phyloP scores from a whole-genome alignment of 441 rosid genomes.

The Populus tomentosa region DNA sequence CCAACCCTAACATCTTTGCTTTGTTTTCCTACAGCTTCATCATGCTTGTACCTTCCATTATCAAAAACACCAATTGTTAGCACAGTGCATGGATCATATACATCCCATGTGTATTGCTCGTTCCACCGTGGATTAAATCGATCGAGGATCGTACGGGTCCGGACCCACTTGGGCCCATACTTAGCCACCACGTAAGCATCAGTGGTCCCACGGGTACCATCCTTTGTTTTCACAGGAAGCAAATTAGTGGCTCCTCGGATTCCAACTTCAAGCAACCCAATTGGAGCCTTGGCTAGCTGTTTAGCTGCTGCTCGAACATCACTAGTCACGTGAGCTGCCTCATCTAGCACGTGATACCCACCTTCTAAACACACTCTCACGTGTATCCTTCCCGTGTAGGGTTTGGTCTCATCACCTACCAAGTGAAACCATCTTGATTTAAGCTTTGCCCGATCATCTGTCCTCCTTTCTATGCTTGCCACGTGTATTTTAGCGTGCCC shows the following conservation, averaged over 20 bases:
- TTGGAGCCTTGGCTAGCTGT: constrained; percentile 28
- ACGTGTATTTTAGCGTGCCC: constrained; percentile 33
- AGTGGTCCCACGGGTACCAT: constrained; percentile 45
- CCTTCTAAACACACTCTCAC: constrained; percentile 41
- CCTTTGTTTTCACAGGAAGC: constrained; percentile 36
- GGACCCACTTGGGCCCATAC: constrained; percentile 51
- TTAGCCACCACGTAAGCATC: constrained; percentile 52
- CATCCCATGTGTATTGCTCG: constrained; percentile 62
- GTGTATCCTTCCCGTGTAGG: constrained; percentile 40
- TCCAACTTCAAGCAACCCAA: constrained; percentile 43
- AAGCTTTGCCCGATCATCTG: constrained; percentile 29
- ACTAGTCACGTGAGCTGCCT: constrained; percentile 41
- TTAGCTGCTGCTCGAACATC: constrained; percentile 42
- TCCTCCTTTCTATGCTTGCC: constrained; percentile 31
- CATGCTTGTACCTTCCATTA: constrained; percentile 55
- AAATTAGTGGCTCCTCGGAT: constrained; percentile 36
- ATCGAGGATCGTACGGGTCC: constrained; percentile 41
- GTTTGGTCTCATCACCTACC: constrained; percentile 18
- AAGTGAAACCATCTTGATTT: constrained; percentile 68
- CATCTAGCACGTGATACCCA: constrained; percentile 50
- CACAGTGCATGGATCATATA: constrained; percentile 48
- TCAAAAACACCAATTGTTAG: constrained; percentile 53
- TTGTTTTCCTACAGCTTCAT: constrained; percentile 26
- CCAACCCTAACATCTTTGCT: constrained; percentile 37
- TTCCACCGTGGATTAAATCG: constrained; percentile 49